phyloP scores from a whole-genome alignment of 331 rosid genomes.

The Cydonia oblonga region DNA sequence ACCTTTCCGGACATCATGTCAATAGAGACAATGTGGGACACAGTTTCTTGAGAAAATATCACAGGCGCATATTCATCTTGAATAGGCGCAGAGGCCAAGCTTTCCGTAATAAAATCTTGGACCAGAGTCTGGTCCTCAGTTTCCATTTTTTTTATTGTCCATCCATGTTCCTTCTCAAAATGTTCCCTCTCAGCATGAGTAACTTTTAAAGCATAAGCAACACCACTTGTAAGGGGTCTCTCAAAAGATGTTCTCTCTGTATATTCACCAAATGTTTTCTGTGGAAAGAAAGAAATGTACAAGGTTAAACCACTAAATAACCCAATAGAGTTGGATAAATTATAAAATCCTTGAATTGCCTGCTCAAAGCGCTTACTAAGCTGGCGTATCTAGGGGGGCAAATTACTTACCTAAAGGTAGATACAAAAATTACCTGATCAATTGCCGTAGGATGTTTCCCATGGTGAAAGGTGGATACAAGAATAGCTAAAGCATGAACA shows the following conservation, averaged over 20 bases:
- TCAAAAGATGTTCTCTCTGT: constrained; percentile 89
- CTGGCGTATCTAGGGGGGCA: neutral
- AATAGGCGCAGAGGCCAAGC: constrained; percentile 75
- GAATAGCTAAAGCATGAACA: constrained; percentile 89
- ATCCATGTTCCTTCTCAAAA: constrained; percentile 77
- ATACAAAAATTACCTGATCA: constrained; percentile 54
- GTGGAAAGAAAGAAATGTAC: constrained; percentile 8
- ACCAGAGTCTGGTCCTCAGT: constrained; percentile 76
- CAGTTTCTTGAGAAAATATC: constrained; percentile 95
- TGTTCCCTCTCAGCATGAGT: constrained; percentile 62
- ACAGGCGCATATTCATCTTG: constrained; percentile 98
- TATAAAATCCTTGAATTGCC: neutral
- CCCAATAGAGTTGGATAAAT: neutral
- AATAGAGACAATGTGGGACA: constrained; percentile 93
- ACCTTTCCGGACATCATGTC: constrained; percentile 99
- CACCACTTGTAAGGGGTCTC: constrained; percentile 97
- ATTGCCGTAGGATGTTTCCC: constrained; percentile 80
- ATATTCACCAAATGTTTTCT: constrained; percentile 87
- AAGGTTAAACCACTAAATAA: neutral
- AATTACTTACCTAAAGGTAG: neutral
- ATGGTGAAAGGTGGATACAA: constrained; percentile 92
- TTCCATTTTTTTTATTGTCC: constrained; percentile 91
- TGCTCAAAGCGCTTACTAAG: neutral
- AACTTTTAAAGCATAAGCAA: constrained; percentile 93
- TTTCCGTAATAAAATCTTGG: constrained; percentile 87